Evolutionary conservation across 169 alveolate species (phyloP), one percentile per base, ranked within the genome.

Genomic region (Cryptosporidium andersoni): DNA sequence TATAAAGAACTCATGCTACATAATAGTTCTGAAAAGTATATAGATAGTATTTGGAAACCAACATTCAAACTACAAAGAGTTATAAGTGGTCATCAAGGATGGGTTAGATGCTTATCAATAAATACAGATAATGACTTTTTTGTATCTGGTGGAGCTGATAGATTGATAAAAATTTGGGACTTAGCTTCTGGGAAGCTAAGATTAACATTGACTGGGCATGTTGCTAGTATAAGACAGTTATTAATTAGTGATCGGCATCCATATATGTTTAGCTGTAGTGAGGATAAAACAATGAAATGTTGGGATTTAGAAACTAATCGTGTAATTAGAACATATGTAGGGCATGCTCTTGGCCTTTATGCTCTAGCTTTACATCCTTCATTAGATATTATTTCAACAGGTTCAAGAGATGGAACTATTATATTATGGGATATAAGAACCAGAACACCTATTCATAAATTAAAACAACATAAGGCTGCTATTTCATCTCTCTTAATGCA

Each of bases 371-470:
- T 98, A 62, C 99, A 98, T 82, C 99, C 99, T 9, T 93, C 94
- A 3, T 89, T 97, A 82, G 99, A 98, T 90, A 81, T 98, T 9
- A 91, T 98, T 42, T 93, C 96, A 52, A 95, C 98, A 56, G 99
- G 99, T 16, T 98, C 99, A 9, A 93, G 99, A 58, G 99, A 98
- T 88, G 96, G 98, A 53, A 98, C 95, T 7, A 98, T 97, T 4
- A 92, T 99, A 64, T 97, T 98, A 11, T 98, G 99, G 99, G 99
- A 98, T 89, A 96, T 98, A 65, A 93, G 99, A 66, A 97, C 99
- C 12, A 97, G 97, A 82, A 92, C 93, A 56, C 93, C 96, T 47
- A 94, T 98, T 49, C 96, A 94, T 88, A 95, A 93, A 14, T 91
- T 98, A 47, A 95, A 95, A 47, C 99, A 99, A 1, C 99, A 98